Evolutionary conservation across 768 basidiomycete species (phyloP), one percentile per base, ranked within the genome.

Genomic region (Phanerochaete carnosa): DNA sequence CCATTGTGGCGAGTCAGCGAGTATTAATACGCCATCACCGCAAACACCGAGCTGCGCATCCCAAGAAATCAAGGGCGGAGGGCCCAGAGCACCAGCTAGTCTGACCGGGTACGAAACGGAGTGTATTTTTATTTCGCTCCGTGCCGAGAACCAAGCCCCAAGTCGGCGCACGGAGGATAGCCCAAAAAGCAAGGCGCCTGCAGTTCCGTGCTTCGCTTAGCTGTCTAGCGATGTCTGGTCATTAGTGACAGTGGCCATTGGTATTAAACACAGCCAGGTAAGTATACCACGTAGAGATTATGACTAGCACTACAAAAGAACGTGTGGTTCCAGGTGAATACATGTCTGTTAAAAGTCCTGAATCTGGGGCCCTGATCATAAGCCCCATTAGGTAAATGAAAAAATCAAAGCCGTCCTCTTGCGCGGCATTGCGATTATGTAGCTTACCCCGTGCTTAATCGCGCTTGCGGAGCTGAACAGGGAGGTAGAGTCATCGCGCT

Each of bases 401-500:
- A 43, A 43, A 43, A 15, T 12, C 11, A 43, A 19, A 43, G 39
- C 29, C 49, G 49, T 13, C 26, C 6, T 26, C 26, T 15, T 26
- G 25, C 49, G 11, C 25, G 3, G 26, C n/a, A n/a, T n/a, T n/a
- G 23, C 12, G 46, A 47, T 4, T 8, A 49, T 5, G 22, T 25
- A 25, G 9, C 47, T 5, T 9, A 12, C 29, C 37, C 51, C 51
- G 52, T 56, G 47, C 52, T 61, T 25, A 53, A 57, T 23, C 33
- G 63, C 23, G 49, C 55, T 30, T n/a, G 37, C 54, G 47, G 52
- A 33, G 23, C 30, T 46, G 58, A 28, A 60, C 57, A 47, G 39
- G 29, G 50, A 46, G n/a, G 39, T 33, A 46, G n/a, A n/a, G n/a
- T n/a, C n/a, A 55, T 23, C 45, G 46, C 45, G 39, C 52, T 54